Conservation (phyloP, 2,329 filamentous ascomycete species). For the Penicillium fuscoglaucum region DNA sequence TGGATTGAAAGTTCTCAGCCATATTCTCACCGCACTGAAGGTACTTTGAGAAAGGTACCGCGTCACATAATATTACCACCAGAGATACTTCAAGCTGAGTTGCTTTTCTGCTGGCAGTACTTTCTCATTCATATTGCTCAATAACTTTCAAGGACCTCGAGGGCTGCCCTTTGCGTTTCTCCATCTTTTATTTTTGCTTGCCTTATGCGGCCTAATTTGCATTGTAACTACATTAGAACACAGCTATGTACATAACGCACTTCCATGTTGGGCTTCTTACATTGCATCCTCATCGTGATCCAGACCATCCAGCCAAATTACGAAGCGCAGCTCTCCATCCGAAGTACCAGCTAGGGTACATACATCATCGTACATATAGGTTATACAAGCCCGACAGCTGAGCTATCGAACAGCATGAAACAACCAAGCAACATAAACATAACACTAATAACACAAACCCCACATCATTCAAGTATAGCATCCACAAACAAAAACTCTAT, state of each 20-base stretch:
- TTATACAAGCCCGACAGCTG: neutral
- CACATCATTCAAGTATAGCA: neutral
- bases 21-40: no score
- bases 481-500: neutral
- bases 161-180: neutral
- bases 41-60: neutral
- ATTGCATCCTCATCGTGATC: neutral
- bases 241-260: neutral
- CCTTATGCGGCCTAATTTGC: neutral
- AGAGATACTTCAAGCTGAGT: neutral
- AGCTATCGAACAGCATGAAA: neutral
- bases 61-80: accelerated
- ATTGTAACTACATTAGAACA: neutral
- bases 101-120: neutral
- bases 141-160: neutral
- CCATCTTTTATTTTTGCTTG: neutral
- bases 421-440: neutral
- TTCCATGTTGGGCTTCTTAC: neutral
- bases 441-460: neutral
- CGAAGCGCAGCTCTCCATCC: neutral
- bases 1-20: neutral
- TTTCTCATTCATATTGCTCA: neutral
- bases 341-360: neutral
- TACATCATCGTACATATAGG: neutral
- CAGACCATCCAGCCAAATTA: neutral